Percentiles rank a stretch among this genome's conserved stretches.
Evolutionary conservation across 2,329 filamentous ascomycete genomes (phyloP).

Genomic region (Trichoderma atrobrunneum): DNA sequence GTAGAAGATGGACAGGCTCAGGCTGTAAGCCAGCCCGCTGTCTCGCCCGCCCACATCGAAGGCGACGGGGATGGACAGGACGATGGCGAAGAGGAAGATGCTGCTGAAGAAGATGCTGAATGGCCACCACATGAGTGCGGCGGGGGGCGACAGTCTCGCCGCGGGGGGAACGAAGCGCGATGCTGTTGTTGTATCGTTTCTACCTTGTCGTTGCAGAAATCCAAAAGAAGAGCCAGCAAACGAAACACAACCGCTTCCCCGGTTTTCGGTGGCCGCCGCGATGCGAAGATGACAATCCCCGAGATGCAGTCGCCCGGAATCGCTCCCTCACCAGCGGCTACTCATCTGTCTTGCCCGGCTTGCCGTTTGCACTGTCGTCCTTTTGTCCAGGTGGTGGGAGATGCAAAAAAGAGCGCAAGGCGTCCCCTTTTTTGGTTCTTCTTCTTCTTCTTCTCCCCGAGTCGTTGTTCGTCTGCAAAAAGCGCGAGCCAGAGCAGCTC

Average conservation of each 20-base stretch:
- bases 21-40: constrained; percentile 89
- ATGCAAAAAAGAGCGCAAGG: background rate
- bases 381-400: background rate
- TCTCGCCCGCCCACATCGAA: constrained; percentile 97
- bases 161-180: constrained; percentile 11
- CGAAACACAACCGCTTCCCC: background rate
- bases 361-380: background rate
- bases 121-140: constrained; percentile 72
- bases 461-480: constrained; percentile 5
- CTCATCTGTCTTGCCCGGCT: constrained; percentile 17
- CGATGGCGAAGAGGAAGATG: constrained; percentile 84
- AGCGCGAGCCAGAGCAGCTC: constrained; percentile 10
- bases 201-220: background rate
- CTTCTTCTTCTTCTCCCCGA: background rate
- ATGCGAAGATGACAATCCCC: constrained; percentile 6
- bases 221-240: background rate
- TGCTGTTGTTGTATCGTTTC: background rate
- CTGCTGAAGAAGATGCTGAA: constrained; percentile 75
- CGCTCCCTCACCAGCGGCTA: constrained; percentile 17
- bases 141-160: constrained; percentile 30
- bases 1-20: constrained; percentile 87
- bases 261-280: background rate
- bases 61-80: constrained; percentile 92
- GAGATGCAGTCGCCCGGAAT: constrained; percentile 19
- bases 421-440: background rate